phyloP scores from a whole-genome alignment of 306 rosid genomes.

The Quercus alba region DNA sequence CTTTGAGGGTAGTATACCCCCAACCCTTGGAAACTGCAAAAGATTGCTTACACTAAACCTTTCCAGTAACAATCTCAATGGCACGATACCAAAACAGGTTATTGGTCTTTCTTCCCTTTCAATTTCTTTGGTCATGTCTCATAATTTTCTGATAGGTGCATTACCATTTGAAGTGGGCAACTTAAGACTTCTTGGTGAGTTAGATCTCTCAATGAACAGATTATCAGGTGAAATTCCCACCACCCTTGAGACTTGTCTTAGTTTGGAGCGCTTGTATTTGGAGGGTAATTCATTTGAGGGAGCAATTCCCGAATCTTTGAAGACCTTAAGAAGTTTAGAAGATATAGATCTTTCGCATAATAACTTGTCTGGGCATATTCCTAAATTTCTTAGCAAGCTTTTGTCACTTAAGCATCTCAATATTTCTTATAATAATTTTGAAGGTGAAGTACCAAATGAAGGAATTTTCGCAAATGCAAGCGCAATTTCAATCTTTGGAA shows the following conservation, averaged over 20 bases:
- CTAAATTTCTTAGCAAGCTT: conserved; percentile 30
- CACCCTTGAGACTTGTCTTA: conserved; percentile 25
- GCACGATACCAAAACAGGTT: conserved; percentile 34
- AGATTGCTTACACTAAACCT: conserved; percentile 22
- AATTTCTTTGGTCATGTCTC: conserved; percentile 35
- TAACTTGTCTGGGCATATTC: conserved; percentile 37
- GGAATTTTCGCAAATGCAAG: conserved; percentile 34
- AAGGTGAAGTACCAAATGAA: conserved; percentile 31
- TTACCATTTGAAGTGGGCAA: conserved; percentile 37
- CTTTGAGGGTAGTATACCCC: conserved; percentile 40
- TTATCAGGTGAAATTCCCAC: conserved; percentile 36
- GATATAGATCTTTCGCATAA: conserved; percentile 33
- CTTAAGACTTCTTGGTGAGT: conserved; percentile 15
- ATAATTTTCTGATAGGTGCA: conserved; percentile 29
- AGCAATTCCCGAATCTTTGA: conserved; percentile 29
- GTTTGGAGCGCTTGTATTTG: conserved; percentile 32
- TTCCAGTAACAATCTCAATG: conserved; percentile 36
- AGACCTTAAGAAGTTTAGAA: conserved; percentile 31
- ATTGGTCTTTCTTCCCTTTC: conserved; percentile 33
- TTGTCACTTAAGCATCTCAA: conserved; percentile 16
- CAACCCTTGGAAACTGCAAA: conserved; percentile 32
- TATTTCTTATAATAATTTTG: conserved; percentile 36
- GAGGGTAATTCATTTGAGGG: conserved; percentile 38
- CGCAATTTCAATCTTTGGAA: conserved; percentile 27
- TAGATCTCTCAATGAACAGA: conserved; percentile 32